Percentiles rank a stretch among this genome's conserved stretches.
These are phyloP conservation scores for Podila epigama DNA, from an alignment of 192 early-diverging fungal genomes.

Conservation along the genomic window DNA sequence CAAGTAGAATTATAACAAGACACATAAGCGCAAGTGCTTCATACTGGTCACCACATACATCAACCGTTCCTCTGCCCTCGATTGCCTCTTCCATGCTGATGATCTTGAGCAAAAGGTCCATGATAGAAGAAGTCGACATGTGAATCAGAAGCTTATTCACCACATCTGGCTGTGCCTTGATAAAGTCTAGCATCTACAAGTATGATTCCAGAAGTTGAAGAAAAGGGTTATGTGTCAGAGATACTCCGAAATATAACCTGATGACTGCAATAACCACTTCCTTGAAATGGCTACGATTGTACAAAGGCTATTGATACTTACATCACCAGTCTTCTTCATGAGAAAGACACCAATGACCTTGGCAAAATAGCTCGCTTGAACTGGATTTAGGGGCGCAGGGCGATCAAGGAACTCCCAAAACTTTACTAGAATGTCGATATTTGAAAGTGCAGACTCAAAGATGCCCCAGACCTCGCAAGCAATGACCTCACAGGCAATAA, in stretches of 20 bases:
- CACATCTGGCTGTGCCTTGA: constrained; percentile 78
- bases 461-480: constrained; percentile 81
- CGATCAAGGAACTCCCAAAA: constrained; percentile 90
- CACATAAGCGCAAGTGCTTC: not conserved
- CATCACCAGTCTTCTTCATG: constrained; percentile 88
- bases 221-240: too few relatives aligned
- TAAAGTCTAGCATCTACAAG: constrained; percentile 82
- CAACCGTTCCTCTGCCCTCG: constrained; percentile 84
- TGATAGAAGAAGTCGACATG: constrained; percentile 86
- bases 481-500: constrained; percentile 80
- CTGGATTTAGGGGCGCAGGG: constrained; percentile 73
- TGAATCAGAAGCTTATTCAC: constrained; percentile 82
- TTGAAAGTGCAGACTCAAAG: constrained; percentile 75
- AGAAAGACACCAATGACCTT: constrained; percentile 90
- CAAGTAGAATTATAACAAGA: not conserved
- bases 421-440: constrained; percentile 75
- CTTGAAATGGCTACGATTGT: too few relatives aligned
- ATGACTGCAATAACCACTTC: not conserved
- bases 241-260: too few relatives aligned
- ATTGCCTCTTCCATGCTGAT: constrained; percentile 92
- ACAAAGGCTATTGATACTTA: constrained; percentile 47
- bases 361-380: constrained; percentile 92
- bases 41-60: constrained; percentile 54
- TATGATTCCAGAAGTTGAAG: not conserved
- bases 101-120: constrained; percentile 91